Evolutionary conservation across 805 yeast species (phyloP).

Genomic region (Myxozyma sirexii): DNA sequence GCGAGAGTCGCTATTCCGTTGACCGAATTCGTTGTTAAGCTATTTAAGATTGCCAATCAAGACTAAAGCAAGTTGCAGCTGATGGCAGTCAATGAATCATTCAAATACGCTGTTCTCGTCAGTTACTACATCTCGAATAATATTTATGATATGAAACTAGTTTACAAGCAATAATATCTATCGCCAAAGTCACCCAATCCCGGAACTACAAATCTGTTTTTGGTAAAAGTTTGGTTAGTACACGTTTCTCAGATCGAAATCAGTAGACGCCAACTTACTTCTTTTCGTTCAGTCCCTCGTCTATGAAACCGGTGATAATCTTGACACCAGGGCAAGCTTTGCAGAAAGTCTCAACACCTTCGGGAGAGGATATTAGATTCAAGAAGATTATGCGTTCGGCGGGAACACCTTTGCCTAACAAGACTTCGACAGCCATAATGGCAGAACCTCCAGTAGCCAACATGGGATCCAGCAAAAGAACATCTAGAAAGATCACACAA

Average conservation of each 20-base stretch:
- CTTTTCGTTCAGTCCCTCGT: constrained; percentile 79
- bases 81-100: too few relatives aligned
- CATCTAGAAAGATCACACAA: constrained; percentile 45
- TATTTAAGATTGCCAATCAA: too few relatives aligned
- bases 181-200: constrained; percentile 99
- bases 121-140: too few relatives aligned
- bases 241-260: too few relatives aligned
- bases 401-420: constrained; percentile 82
- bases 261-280: constrained; percentile 47
- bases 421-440: constrained; percentile 92
- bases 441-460: constrained; percentile 99
- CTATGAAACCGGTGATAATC: constrained; percentile 93
- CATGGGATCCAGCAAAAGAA: constrained; percentile 93
- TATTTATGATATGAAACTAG: background rate
- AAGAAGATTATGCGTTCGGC: constrained; percentile 85
- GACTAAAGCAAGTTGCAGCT: too few relatives aligned
- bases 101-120: too few relatives aligned
- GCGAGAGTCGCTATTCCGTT: too few relatives aligned
- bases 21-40: too few relatives aligned
- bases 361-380: constrained; percentile 92
- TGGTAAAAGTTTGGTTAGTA: background rate
- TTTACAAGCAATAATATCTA: constrained; percentile 86
- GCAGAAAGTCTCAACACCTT: constrained; percentile 81
- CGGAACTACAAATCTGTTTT: constrained; percentile 71
- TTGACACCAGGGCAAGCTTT: constrained; percentile 78